These are phyloP conservation scores for Helenozyma rhizophorensis DNA, from an alignment of 805 yeast species.

Conservation along the genomic window DNA sequence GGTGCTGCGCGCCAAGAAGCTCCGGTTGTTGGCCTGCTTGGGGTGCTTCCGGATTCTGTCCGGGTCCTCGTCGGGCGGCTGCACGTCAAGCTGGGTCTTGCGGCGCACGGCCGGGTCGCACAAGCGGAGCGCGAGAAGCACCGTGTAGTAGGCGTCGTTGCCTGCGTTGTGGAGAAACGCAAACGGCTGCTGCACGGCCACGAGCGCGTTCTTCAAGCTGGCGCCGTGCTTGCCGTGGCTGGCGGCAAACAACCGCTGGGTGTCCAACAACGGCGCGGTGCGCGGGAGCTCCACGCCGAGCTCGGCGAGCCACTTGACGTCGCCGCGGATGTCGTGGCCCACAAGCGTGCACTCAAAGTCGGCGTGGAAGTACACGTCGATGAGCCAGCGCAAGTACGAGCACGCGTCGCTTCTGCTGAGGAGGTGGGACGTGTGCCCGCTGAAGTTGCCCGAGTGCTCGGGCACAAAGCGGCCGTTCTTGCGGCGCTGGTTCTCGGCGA, in stretches of 20 bases:
- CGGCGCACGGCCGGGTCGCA: conserved; percentile 19
- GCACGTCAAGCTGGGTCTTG: conserved; percentile 1
- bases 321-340: conserved; percentile 13
- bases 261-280: conserved; percentile 14
- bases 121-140: conserved; percentile 20
- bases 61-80: conserved; percentile 1
- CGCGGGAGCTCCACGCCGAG: conserved; percentile 5
- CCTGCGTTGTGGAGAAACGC: conserved; percentile 25
- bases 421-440: conserved; percentile 15
- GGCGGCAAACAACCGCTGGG: conserved; percentile 12
- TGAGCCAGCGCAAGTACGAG: conserved; percentile 7
- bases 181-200: conserved; percentile 17
- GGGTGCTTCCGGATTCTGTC: not conserved
- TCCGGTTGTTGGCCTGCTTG: conserved; percentile 1
- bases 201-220: conserved; percentile 18
- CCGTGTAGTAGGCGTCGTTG: conserved; percentile 25
- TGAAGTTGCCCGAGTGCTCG: conserved; percentile 16
- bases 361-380: conserved; percentile 12
- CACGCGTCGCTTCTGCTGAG: conserved; percentile 6
- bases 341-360: conserved; percentile 17
- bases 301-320: conserved; percentile 10
- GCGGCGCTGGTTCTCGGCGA: conserved; percentile 13
- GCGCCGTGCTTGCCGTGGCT: conserved; percentile 16
- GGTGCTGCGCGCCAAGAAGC: conserved; percentile 2
- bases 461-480: conserved; percentile 20